Conservation (phyloP, 2,329 filamentous ascomycete species). For the Verticillium albo-atrum region DNA sequence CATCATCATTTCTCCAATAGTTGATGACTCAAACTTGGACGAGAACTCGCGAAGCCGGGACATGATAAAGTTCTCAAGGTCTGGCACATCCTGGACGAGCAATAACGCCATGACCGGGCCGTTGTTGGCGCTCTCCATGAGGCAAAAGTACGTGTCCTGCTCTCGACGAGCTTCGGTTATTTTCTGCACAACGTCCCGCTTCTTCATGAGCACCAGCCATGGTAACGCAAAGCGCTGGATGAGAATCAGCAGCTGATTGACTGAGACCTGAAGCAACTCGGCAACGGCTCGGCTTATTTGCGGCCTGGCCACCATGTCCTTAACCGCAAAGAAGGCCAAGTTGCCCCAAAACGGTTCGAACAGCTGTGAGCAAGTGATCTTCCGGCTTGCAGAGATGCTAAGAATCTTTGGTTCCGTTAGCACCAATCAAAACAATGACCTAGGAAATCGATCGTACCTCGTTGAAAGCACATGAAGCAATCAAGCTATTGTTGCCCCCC, state of each 20-base stretch:
- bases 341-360: conserved; percentile 87
- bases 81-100: conserved; percentile 50
- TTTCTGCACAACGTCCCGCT: conserved; percentile 71
- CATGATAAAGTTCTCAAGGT: conserved; percentile 63
- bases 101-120: conserved; percentile 55
- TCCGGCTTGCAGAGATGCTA: conserved; percentile 63
- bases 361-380: conserved; percentile 60
- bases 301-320: conserved; percentile 75
- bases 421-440: neutral
- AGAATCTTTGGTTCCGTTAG: conserved; percentile 40
- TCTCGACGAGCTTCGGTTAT: conserved; percentile 77
- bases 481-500: conserved; percentile 73
- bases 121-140: conserved; percentile 53
- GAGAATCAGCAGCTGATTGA: conserved; percentile 67
- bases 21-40: conserved; percentile 61
- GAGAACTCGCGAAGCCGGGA: conserved; percentile 65
- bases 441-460: conserved; percentile 50
- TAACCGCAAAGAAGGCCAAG: conserved; percentile 76
- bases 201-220: conserved; percentile 75
- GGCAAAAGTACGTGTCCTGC: conserved; percentile 51
- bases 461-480: conserved; percentile 77
- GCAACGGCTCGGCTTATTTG: conserved; percentile 77
- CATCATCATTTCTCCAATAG: conserved; percentile 65
- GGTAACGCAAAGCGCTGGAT: conserved; percentile 82
- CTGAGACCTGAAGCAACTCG: conserved; percentile 71